Base-by-base conservation (phyloP, 2,329 filamentous ascomycete genomes). In the Diaporthe helianthi region DNA sequence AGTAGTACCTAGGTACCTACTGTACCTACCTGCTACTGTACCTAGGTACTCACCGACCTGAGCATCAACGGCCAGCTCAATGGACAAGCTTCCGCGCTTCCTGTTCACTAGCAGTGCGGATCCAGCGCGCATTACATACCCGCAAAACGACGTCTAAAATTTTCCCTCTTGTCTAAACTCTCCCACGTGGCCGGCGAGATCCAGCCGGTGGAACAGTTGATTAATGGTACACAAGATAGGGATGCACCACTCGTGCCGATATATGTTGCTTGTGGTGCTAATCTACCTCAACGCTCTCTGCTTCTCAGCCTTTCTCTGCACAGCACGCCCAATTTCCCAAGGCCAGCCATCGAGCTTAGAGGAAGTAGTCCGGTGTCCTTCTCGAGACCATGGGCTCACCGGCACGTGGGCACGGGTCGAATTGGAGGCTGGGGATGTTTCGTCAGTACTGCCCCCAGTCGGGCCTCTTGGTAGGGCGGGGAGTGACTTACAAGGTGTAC, bases 301-400 rank as follows among this genome's bases (percentile, higher is more conserved):
- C 55, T 69, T 71, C 67, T 71, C 67, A 55, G 67, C 51, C 58
- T 67, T 61, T 53, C 33, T 61, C 36, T 41, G 70, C 67, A 69
- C 66, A 53, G 41, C 63, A 60, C 29, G 44, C 66, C 54, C 22
- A 36, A 53, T 46, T 64, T 52, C 64, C 41, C 44, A 64, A 44
- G 33, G 55, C 31, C 63, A 44, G 22, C 47, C 46, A 55, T 70
- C 49, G 58, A 76, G 60, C 47, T 84, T 92, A 99, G 81, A 98
- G 92, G 92, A 99, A 99, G 87, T 99, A 99, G 82, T 99, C 95
- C 68, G 95, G 95, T 73, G 96, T 99, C 77, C 88, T 90, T 86
- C 96, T 92, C 79, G 96, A 98, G 73, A 99, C 96, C 96, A 98
- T 98, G 29, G 96, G 96, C 81, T 99, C 96, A 76, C 96, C 96